These are phyloP conservation scores for Heterobasidion annosum DNA, from an alignment of 1,284 basidiomycete species.

Conservation along the genomic window DNA sequence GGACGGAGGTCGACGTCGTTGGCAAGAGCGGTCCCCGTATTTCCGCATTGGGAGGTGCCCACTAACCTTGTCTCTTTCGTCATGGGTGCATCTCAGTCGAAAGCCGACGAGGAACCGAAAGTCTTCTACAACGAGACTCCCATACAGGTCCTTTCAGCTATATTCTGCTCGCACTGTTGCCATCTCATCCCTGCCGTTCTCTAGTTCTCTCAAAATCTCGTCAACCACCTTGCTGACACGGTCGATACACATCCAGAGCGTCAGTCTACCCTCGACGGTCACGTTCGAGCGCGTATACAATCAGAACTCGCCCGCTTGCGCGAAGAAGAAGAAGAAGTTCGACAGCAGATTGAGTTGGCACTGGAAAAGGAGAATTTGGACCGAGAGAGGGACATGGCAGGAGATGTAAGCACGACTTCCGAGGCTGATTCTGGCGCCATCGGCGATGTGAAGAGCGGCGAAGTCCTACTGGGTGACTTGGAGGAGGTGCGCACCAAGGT, in stretches of 20 bases:
- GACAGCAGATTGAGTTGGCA: slow-evolving; percentile 56
- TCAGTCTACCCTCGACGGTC: slow-evolving; percentile 62
- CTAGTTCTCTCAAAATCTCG: slow-evolving; percentile 70
- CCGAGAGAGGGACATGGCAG: slow-evolving; percentile 48
- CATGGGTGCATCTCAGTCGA: slow-evolving; percentile 67
- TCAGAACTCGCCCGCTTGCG: slow-evolving; percentile 54
- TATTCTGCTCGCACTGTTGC: slow-evolving; percentile 4
- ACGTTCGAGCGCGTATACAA: slow-evolving; percentile 58
- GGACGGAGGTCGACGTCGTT: too few relatives aligned
- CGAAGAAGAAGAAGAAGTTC: slow-evolving; percentile 56
- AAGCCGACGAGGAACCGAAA: slow-evolving; percentile 33
- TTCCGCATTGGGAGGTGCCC: too few relatives aligned
- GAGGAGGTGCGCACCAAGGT: slow-evolving; percentile 66
- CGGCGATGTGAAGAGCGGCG: slow-evolving; percentile 49
- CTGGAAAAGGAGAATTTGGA: slow-evolving; percentile 78
- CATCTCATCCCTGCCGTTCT: background rate
- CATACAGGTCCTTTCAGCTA: slow-evolving; percentile 41
- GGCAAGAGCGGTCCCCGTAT: too few relatives aligned
- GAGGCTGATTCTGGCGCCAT: slow-evolving; percentile 20
- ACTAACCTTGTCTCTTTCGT: background rate
- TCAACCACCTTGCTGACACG: slow-evolving; percentile 65
- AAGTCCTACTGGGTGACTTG: slow-evolving; percentile 58
- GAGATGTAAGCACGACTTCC: slow-evolving; percentile 21
- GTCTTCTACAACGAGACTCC: slow-evolving; percentile 55
- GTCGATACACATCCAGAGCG: slow-evolving; percentile 52